Evolutionary conservation across 2,329 filamentous ascomycete genomes (phyloP), one percentile per base, ranked within the genome.

Genomic region (Ceratocystis albifundus): DNA sequence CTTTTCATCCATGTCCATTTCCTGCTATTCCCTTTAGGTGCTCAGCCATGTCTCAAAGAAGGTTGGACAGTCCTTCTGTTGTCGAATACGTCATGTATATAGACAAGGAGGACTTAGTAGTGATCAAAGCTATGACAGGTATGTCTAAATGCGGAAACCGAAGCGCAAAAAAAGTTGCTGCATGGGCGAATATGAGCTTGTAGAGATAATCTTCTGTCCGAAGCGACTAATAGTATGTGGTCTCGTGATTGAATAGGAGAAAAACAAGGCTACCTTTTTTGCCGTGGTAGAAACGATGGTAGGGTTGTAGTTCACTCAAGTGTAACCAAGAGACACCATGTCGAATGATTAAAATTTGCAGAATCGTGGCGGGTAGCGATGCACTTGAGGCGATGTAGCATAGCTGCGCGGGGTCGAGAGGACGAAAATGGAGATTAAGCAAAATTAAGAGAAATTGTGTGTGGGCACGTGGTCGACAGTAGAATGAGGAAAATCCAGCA

Each of bases 41-140:
- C 55, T 59, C 55, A 59, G 55, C 5, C 55, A 17, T 59, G 55
- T 59, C 55, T 59, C 20, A 61, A 17, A 66, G 1, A 22, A 57
- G 69, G 65, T 59, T 41, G 65, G 55, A 65, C 32, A 53, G 57
- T 50, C 25, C 17, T 30, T 20, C 10, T 50, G n/a, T 20, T 30
- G 44, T 36, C 45, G 36, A 44, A 30, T 36, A 67, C 45, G 50
- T 50, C 62, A 53, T 46, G 46, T 41, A 48, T 28, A 36, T 36
- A 41, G 10, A 41, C 36, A 8, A 48, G 36, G 55, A 59, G 25
- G n/a, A 10, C n/a, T 3, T 30, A 36, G 30, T 30, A 59, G 25
- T 25, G 28, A 36, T 17, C n/a, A 32, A 59, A 22, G 55, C 55
- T 32, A 59, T 30, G 30, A 25, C n/a, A 50, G 25, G 12, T 20